Percentiles rank a stretch among this genome's conserved stretches.
Evolutionary conservation across 768 basidiomycete genomes (phyloP).

Genomic region (Lactifluus hygrophoroides): DNA sequence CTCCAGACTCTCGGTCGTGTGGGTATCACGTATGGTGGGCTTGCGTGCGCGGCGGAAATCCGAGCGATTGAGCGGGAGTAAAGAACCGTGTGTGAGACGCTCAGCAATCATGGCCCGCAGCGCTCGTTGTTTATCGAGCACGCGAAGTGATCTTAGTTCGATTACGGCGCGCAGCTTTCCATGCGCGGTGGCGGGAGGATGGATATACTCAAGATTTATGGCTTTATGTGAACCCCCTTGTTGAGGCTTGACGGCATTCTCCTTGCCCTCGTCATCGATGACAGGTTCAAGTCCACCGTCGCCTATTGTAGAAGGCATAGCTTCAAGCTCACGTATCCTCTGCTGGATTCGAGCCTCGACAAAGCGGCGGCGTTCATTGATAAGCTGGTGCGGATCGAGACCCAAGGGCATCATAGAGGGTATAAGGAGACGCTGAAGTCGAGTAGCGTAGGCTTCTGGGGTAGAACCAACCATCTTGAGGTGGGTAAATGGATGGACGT

Average conservation of each 20-base stretch:
- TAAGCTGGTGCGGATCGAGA: conserved; percentile 84
- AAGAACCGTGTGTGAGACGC: conserved; percentile 77
- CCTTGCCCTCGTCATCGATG: conserved; percentile 31
- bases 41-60: conserved; percentile 87
- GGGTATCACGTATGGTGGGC: conserved; percentile 80
- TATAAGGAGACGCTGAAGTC: conserved; percentile 71
- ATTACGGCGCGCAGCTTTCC: conserved; percentile 86
- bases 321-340: conserved; percentile 80
- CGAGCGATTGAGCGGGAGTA: conserved; percentile 83
- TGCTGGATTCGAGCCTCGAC: conserved; percentile 85
- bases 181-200: conserved; percentile 56
- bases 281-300: conserved; percentile 58
- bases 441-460: conserved; percentile 56
- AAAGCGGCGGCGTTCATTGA: conserved; percentile 87
- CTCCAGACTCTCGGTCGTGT: conserved; percentile 82
- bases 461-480: conserved; percentile 55
- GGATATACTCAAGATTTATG: conserved; percentile 29
- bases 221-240: conserved; percentile 12
- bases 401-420: conserved; percentile 88
- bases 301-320: conserved; percentile 70
- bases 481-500: conserved; percentile 73
- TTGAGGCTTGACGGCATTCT: conserved; percentile 29
- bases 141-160: conserved; percentile 82
- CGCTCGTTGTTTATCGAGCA: conserved; percentile 86
- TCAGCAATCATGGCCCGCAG: conserved; percentile 82